A percentile compares a stretch with the other conserved stretches of the same genome.
Evolutionary conservation across 2,329 filamentous ascomycete genomes (phyloP).

Genomic region (Stachybotrys elegans): DNA sequence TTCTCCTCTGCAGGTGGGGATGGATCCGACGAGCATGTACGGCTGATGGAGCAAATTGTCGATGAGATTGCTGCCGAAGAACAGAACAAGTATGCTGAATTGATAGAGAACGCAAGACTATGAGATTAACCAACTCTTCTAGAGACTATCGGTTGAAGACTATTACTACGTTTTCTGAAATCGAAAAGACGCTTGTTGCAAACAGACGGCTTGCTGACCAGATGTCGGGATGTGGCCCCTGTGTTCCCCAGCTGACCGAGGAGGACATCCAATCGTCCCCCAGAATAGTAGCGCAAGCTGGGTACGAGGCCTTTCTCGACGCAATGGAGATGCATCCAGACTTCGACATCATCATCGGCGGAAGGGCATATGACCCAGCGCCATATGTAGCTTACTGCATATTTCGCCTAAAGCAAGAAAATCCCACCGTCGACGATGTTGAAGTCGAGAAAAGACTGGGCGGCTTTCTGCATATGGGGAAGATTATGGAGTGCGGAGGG

Average conservation of each 20-base stretch:
- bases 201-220: constrained; percentile 21
- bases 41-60: constrained; percentile 33
- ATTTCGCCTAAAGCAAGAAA: constrained; percentile 5
- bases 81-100: constrained; percentile 7
- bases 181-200: constrained; percentile 27
- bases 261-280: constrained; percentile 30
- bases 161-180: constrained; percentile 31
- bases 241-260: constrained; percentile 32
- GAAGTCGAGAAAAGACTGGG: constrained; percentile 18
- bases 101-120: not conserved
- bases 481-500: constrained; percentile 50
- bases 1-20: constrained; percentile 43
- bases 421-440: not conserved
- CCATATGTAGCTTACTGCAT: constrained; percentile 31
- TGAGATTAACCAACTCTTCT: not conserved
- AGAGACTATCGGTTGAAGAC: constrained; percentile 23
- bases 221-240: constrained; percentile 31
- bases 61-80: constrained; percentile 24
- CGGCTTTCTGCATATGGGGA: constrained; percentile 43
- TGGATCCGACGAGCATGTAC: constrained; percentile 38
- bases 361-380: constrained; percentile 35
- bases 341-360: constrained; percentile 43
- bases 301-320: constrained; percentile 36
- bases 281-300: constrained; percentile 40
- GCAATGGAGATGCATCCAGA: constrained; percentile 35